Evolutionary conservation across 2,329 filamentous ascomycete genomes (phyloP).

Genomic region (Penicillium sp.): DNA sequence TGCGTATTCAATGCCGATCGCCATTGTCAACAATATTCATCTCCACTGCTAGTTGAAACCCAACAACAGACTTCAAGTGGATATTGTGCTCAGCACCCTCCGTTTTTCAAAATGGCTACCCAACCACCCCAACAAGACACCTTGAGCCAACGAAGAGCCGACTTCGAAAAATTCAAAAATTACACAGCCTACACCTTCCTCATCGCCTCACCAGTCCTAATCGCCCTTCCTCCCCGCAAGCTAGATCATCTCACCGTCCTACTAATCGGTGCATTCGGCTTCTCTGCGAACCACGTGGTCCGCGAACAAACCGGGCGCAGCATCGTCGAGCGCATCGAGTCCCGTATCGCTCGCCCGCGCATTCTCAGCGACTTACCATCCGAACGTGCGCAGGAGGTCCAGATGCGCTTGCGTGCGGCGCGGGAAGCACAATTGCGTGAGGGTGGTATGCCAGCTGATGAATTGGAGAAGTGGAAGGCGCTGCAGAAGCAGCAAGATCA

Average conservation of each 20-base stretch:
- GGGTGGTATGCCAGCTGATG: constrained; percentile 22
- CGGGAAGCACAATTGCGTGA: constrained; percentile 27
- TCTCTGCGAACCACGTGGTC: constrained; percentile 41
- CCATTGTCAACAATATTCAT: neutral
- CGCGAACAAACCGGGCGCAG: constrained; percentile 38
- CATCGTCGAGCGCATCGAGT: constrained; percentile 33
- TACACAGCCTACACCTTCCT: constrained; percentile 42
- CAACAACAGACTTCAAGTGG: neutral
- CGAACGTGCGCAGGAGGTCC: constrained; percentile 35
- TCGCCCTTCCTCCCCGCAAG: constrained; percentile 40
- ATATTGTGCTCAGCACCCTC: neutral
- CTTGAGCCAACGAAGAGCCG: constrained; percentile 29
- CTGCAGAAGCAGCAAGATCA: constrained; percentile 28
- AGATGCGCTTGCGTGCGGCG: constrained; percentile 30
- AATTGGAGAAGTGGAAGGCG: constrained; percentile 36
- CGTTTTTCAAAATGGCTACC: constrained; percentile 11
- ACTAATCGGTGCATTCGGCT: constrained; percentile 38
- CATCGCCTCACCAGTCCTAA: constrained; percentile 31
- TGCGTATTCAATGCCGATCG: neutral
- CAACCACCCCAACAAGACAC: constrained; percentile 7
- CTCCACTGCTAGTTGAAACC: neutral
- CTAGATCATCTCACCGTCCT: constrained; percentile 40
- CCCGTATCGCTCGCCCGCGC: constrained; percentile 21
- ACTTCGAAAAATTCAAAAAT: constrained; percentile 43
- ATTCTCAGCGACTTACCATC: constrained; percentile 28